phyloP scores from a whole-genome alignment of 2,329 filamentous ascomycete species.

The Tolypocladium inflatum region DNA sequence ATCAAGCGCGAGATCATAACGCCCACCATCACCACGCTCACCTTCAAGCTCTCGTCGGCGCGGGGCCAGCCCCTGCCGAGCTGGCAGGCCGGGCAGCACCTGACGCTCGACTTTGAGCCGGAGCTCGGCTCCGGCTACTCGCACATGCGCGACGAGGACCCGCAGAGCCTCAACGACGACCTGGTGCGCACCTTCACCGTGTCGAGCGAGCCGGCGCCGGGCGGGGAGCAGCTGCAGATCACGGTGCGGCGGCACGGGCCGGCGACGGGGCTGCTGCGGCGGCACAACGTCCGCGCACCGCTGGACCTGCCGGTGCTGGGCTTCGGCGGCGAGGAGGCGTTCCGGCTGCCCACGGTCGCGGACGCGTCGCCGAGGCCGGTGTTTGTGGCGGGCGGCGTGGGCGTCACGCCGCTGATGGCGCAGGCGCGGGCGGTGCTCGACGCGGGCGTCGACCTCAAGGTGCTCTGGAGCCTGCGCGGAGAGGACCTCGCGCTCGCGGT shows the following conservation, averaged over 20 bases:
- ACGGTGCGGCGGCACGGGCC: constrained; percentile 61
- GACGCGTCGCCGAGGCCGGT: constrained; percentile 22
- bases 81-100: constrained; percentile 67
- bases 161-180: constrained; percentile 73
- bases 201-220: constrained; percentile 43
- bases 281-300: constrained; percentile 38
- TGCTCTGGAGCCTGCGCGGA: constrained; percentile 60
- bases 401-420: constrained; percentile 72
- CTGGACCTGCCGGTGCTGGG: constrained; percentile 61
- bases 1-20: constrained; percentile 50
- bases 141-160: constrained; percentile 79
- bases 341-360: constrained; percentile 21
- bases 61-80: constrained; percentile 8
- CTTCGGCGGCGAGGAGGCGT: constrained; percentile 54
- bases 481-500: constrained; percentile 54
- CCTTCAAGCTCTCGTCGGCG: constrained; percentile 26
- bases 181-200: constrained; percentile 78
- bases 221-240: constrained; percentile 49
- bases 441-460: constrained; percentile 27
- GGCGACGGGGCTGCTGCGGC: constrained; percentile 57
- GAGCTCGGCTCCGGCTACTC: constrained; percentile 66
- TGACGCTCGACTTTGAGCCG: constrained; percentile 61
- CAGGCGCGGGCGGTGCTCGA: constrained; percentile 45
- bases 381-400: constrained; percentile 72
- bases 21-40: constrained; percentile 57